Evolutionary conservation across 768 basidiomycete species (phyloP).

Genomic region (Gloeopeniophorella convolvens): DNA sequence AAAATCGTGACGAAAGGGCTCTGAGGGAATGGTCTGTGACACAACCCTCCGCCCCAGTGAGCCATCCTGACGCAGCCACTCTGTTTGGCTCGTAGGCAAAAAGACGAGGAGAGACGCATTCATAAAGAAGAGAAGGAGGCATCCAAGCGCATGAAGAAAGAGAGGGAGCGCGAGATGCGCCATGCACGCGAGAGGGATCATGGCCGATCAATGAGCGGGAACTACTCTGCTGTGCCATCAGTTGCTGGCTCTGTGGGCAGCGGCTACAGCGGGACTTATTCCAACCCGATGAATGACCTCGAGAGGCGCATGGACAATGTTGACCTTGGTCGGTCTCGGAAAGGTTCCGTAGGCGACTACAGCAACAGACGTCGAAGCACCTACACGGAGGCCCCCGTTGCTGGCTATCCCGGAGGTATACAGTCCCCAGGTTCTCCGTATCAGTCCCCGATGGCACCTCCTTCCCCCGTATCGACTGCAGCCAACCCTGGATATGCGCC

Average conservation of each 20-base stretch:
- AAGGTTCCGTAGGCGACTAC: conserved; percentile 11
- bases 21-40: conserved; percentile 20
- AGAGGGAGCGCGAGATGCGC: conserved; percentile 48
- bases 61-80: background rate
- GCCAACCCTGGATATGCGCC: conserved; percentile 15
- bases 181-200: conserved; percentile 56
- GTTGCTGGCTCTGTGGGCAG: conserved; percentile 7
- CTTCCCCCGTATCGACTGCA: conserved; percentile 8
- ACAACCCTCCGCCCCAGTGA: background rate
- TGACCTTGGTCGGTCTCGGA: conserved; percentile 2
- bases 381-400: conserved; percentile 18
- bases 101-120: conserved; percentile 43
- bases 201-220: conserved; percentile 36
- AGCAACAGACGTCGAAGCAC: conserved; percentile 17
- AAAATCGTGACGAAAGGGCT: conserved; percentile 19
- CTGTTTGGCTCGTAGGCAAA: conserved; percentile 26
- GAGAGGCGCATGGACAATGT: conserved; percentile 33
- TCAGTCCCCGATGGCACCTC: conserved; percentile 12
- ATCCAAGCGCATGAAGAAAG: conserved; percentile 36
- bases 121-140: conserved; percentile 44
- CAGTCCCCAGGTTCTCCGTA: conserved; percentile 21
- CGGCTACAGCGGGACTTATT: conserved; percentile 21
- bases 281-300: conserved; percentile 28
- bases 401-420: conserved; percentile 24
- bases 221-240: conserved; percentile 8